A percentile compares a stretch with the other conserved stretches of the same genome.
Evolutionary conservation across 768 basidiomycete species (phyloP).

Genomic region (Ramaria rubella): DNA sequence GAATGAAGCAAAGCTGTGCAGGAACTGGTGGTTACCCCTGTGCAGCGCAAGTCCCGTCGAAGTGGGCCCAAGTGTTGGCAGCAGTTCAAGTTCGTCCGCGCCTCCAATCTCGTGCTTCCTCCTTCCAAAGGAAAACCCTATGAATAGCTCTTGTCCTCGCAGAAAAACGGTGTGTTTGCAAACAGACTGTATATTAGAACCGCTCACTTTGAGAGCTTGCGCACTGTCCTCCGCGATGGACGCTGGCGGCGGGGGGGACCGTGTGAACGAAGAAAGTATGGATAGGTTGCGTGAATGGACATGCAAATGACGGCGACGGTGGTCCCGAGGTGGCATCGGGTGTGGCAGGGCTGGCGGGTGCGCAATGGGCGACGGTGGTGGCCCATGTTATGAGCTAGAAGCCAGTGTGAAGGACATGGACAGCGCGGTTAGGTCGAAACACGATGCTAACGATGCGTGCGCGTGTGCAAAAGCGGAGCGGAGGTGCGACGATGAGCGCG

Average conservation of each 20-base stretch:
- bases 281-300: conserved; percentile 90
- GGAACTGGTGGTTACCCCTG: conserved; percentile 81
- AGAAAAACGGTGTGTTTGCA: conserved; percentile 14
- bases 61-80: neutral
- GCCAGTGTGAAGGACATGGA: conserved; percentile 32
- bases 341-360: neutral
- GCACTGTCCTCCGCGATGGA: conserved; percentile 64
- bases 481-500: conserved; percentile 18
- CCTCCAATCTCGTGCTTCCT: conserved; percentile 27
- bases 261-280: conserved; percentile 83
- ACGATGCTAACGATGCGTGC: conserved; percentile 45
- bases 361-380: neutral
- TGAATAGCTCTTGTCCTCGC: conserved; percentile 37
- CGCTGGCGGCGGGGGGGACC: conserved; percentile 42
- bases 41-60: conserved; percentile 29
- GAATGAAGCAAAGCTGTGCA: conserved; percentile 94
- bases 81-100: conserved; percentile 17
- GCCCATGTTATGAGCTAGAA: conserved; percentile 15
- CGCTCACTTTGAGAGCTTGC: conserved; percentile 45
- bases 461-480: conserved; percentile 32
- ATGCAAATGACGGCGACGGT: conserved; percentile 49
- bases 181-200: conserved; percentile 24
- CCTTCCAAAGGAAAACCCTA: conserved; percentile 60
- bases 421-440: conserved; percentile 39
- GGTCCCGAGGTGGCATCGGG: conserved; percentile 15